Evolutionary conservation across 371 early-diverging fungal species (phyloP).

Genomic region (Blakeslea trispora): DNA sequence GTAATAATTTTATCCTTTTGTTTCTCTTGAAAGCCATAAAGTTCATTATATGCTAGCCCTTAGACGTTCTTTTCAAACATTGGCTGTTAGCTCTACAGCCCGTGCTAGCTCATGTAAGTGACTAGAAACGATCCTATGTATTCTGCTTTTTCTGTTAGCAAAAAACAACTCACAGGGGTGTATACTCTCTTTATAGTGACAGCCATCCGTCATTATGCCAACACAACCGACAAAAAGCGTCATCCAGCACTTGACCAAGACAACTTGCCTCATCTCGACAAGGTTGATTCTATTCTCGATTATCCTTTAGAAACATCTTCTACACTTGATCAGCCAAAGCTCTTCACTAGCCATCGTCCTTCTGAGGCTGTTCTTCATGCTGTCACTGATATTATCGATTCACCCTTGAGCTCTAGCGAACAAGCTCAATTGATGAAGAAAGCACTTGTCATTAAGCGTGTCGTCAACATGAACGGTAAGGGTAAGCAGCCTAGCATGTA

Average conservation of each 20-base stretch:
- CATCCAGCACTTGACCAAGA: constrained; percentile 29
- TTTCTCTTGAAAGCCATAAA: too few species aligned
- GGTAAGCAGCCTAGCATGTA: constrained; percentile 87
- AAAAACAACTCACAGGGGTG: background rate
- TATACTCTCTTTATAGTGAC: background rate
- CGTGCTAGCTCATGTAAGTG: constrained; percentile 19
- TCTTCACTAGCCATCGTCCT: constrained; percentile 44
- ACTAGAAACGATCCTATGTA: background rate
- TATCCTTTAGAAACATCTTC: constrained; percentile 26
- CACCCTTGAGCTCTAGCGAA: constrained; percentile 33
- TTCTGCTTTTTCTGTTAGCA: too few species aligned
- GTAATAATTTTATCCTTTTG: background rate
- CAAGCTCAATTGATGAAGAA: constrained; percentile 66
- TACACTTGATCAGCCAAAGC: constrained; percentile 40
- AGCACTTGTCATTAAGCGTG: constrained; percentile 75
- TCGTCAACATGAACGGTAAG: constrained; percentile 84
- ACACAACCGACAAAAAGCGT: constrained; percentile 25
- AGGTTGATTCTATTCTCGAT: constrained; percentile 49
- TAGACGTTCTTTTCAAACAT: constrained; percentile 31
- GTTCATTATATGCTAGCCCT: constrained; percentile 28
- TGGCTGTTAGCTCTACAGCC: constrained; percentile 21
- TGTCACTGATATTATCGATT: constrained; percentile 43
- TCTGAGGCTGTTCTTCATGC: constrained; percentile 42
- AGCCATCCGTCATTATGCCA: constrained; percentile 36
- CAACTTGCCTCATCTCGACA: constrained; percentile 42